Base-by-base conservation (phyloP, 2,329 filamentous ascomycete species). In the Acrocalymma vagum region DNA sequence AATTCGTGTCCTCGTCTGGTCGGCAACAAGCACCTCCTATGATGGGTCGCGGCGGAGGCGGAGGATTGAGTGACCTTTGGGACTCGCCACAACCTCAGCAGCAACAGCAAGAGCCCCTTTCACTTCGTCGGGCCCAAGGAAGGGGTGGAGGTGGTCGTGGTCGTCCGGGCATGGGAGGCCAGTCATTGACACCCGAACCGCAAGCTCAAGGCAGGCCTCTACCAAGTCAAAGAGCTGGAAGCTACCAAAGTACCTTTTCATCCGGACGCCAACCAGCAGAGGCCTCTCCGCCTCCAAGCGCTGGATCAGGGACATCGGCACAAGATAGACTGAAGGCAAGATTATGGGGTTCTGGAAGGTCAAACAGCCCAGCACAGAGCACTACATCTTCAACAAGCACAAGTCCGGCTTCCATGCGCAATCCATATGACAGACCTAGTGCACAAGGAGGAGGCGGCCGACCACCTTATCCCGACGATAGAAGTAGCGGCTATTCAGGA, bases 241-340 rank as follows among this genome's bases (percentile, higher is more conserved):
- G 87, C 62, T 88, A 90, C 64, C 89, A 94, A 73, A 81, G 72
- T 53, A 51, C 65, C 27, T 65, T 62, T 63, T 72, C 58, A 50
- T 62, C 71, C 33, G 56, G 51, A 25, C 73, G 77, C 56, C 45
- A 61, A 46, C 38, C 56, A 30, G 62, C 59, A 51, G 61, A 67
- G 43, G 41, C 58, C 45, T 54, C 72, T 44, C 48, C 70, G 47
- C 63, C 69, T 60, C 67, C 75, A 48, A 66, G 63, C 51, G 59
- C 57, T 28, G 69, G 63, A 33, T 70, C 60, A 27, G 75, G 71
- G 3, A 77, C 77, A 22, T 83, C 85, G 14, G 90, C 90, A 34
- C 89, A 95, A 72, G 89, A 95, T 58, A 79, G 89, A 55, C 75
- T 96, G 56, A 89, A 90, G 63, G 89, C 91, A 59, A 77, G 89